Percentiles rank a stretch among this genome's conserved stretches.
phyloP scores from a whole-genome alignment of 2,329 filamentous ascomycete species.

The Clarireedia hainanense region DNA sequence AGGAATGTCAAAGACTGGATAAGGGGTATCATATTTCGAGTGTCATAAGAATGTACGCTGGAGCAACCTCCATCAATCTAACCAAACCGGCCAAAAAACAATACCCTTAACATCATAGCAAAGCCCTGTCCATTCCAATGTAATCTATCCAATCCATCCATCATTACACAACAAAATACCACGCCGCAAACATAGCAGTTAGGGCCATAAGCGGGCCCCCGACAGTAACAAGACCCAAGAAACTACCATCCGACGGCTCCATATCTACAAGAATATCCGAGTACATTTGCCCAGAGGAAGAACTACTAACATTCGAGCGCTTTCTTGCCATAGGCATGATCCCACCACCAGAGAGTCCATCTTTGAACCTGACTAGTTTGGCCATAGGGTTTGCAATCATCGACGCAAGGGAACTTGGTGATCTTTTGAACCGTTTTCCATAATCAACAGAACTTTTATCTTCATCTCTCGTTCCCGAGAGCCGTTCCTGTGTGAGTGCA shows the following conservation, averaged over 20 bases:
- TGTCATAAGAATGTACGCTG: constrained; percentile 3
- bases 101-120: background rate
- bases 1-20: background rate
- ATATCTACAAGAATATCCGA: background rate
- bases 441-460: background rate
- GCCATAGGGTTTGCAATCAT: constrained; percentile 4
- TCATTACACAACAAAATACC: constrained; percentile 4
- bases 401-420: constrained; percentile 7
- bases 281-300: background rate
- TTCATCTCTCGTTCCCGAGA: constrained; percentile 2
- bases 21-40: constrained; percentile 7
- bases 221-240: background rate
- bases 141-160: background rate
- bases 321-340: background rate
- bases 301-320: background rate
- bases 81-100: background rate
- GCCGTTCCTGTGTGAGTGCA: constrained; percentile 14
- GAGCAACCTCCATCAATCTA: background rate
- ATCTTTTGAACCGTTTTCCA: background rate
- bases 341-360: background rate
- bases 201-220: constrained; percentile 1
- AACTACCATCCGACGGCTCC: background rate
- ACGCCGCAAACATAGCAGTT: constrained; percentile 2
- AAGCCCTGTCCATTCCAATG: background rate
- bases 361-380: constrained; percentile 11